Evolutionary conservation across 1,139 yeast genomes (phyloP).

Genomic region (Trichomonascaceae sp.): DNA sequence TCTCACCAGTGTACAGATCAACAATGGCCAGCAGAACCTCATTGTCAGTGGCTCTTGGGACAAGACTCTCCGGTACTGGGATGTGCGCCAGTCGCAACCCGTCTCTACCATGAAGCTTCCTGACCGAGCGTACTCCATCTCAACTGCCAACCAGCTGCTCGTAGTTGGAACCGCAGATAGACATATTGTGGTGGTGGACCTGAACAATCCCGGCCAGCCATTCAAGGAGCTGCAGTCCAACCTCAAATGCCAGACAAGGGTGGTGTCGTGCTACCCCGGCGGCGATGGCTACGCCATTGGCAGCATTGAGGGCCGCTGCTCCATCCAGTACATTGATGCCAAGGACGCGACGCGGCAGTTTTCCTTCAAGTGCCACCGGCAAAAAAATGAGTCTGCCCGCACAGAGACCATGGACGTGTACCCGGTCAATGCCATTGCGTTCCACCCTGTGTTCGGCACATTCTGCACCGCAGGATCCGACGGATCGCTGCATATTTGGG

Average conservation of each 20-base stretch:
- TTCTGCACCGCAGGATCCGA: constrained; percentile 92
- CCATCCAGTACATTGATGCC: constrained; percentile 80
- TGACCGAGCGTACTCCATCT: constrained; percentile 88
- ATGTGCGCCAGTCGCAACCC: constrained; percentile 76
- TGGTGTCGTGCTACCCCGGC: constrained; percentile 70
- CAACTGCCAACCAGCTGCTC: constrained; percentile 60
- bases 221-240: constrained; percentile 72
- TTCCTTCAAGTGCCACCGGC: constrained; percentile 89
- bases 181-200: constrained; percentile 62
- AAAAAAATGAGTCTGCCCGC: constrained; percentile 27
- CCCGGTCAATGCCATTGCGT: constrained; percentile 65
- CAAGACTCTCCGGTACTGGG: constrained; percentile 90
- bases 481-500: constrained; percentile 94
- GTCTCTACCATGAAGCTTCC: constrained; percentile 72
- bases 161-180: constrained; percentile 92
- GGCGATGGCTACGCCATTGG: constrained; percentile 92
- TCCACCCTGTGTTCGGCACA: constrained; percentile 87
- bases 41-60: constrained; percentile 96
- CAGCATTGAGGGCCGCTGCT: constrained; percentile 92
- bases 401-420: constrained; percentile 43
- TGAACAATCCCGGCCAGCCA: constrained; percentile 66
- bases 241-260: constrained; percentile 79
- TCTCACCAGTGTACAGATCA: constrained; percentile 68
- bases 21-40: constrained; percentile 42
- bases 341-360: constrained; percentile 58